Percentiles rank a stretch among this genome's conserved stretches.
Evolutionary conservation across 1,284 basidiomycete genomes (phyloP).

Genomic region (Ganoderma leucocontextum): DNA sequence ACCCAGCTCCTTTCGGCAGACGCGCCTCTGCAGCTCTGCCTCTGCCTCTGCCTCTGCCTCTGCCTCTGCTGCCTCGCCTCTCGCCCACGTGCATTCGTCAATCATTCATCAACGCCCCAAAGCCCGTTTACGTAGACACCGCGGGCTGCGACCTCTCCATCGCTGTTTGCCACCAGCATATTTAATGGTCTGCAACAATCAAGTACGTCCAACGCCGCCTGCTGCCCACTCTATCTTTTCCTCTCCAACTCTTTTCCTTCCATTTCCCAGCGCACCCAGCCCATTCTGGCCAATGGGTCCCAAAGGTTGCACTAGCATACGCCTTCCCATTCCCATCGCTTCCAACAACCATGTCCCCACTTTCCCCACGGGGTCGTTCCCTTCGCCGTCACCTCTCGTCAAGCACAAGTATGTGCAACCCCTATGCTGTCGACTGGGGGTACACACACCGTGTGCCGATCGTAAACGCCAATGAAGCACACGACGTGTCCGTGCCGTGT

Average conservation of each 20-base stretch:
- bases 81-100: neutral
- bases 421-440: neutral
- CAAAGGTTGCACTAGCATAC: neutral
- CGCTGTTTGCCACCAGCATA: neutral
- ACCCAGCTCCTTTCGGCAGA: neutral
- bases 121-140: neutral
- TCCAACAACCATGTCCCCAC: neutral
- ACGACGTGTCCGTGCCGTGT: neutral
- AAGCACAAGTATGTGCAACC: neutral
- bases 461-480: neutral
- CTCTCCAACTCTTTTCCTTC: neutral
- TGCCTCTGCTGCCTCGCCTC: too few species aligned
- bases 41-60: too few species aligned
- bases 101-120: neutral
- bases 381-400: neutral
- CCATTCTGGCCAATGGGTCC: neutral
- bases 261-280: neutral
- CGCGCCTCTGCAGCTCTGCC: too few species aligned
- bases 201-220: neutral
- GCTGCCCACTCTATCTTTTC: neutral
- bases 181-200: neutral
- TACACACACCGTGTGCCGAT: neutral
- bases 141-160: too few species aligned
- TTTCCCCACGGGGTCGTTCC: slow-evolving; percentile 1
- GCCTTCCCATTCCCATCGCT: neutral